These are phyloP conservation scores for Eremochloa ophiuroides DNA, from an alignment of 176 grass and related monocot genomes.

Conservation along the genomic window DNA sequence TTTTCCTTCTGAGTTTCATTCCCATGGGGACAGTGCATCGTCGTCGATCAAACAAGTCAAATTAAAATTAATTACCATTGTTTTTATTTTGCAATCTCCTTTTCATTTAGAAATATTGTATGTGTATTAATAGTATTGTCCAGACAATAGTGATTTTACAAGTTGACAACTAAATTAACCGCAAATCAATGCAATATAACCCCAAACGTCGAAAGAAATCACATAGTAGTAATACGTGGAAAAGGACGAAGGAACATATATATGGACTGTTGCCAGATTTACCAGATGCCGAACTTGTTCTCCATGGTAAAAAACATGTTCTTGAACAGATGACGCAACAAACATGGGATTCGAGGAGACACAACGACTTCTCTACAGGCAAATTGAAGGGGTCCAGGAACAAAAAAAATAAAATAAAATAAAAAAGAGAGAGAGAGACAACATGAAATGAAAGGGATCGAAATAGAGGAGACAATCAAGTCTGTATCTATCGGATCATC, in stretches of 20 bases:
- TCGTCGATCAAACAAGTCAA: not conserved
- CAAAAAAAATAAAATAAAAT: not conserved
- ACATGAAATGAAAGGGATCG: not conserved
- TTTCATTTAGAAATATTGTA: not conserved
- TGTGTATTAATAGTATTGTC: not conserved
- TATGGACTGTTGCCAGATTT: not conserved
- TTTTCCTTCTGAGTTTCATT: not conserved
- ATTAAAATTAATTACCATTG: not conserved
- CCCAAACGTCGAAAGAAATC: not conserved
- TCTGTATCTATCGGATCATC: conserved; percentile 17
- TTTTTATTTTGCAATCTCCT: not conserved
- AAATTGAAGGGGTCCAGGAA: conserved; percentile 11
- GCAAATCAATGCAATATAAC: not conserved
- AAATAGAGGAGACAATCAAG: conserved; percentile 14
- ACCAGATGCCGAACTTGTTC: not conserved
- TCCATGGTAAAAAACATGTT: conserved; percentile 33
- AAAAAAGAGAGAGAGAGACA: not conserved
- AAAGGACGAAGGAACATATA: not conserved
- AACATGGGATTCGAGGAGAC: not conserved
- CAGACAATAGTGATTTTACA: not conserved
- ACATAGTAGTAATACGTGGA: not conserved
- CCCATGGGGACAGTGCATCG: not conserved
- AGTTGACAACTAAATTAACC: not conserved
- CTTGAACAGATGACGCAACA: conserved; percentile 12
- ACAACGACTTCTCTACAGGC: conserved; percentile 29